These are phyloP conservation scores for Cytidiella melzeri DNA, from an alignment of 768 basidiomycete species.

Conservation along the genomic window DNA sequence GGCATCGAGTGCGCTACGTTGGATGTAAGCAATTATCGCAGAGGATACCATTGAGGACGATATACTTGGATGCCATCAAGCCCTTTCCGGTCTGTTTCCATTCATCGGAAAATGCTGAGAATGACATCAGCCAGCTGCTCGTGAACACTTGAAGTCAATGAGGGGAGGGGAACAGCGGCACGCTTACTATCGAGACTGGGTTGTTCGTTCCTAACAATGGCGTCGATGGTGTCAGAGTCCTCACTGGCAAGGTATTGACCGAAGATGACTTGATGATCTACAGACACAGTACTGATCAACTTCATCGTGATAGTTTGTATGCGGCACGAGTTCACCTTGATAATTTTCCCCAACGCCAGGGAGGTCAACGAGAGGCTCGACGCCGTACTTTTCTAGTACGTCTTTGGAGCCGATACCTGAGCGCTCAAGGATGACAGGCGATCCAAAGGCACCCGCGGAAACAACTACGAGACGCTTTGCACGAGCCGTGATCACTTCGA, in stretches of 20 bases:
- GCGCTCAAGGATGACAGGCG: constrained; percentile 48
- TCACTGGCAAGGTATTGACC: constrained; percentile 12
- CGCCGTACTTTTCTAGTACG: constrained; percentile 23
- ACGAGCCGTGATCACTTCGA: constrained; percentile 14
- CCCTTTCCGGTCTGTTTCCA: constrained; percentile 14
- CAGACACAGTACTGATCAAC: background rate
- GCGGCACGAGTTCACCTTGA: constrained; percentile 22
- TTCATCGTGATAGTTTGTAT: background rate
- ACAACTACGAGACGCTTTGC: constrained; percentile 34
- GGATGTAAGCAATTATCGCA: no score
- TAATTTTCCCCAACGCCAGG: constrained; percentile 40
- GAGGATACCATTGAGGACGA: no score
- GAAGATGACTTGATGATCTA: constrained; percentile 16
- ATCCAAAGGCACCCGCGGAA: constrained; percentile 35
- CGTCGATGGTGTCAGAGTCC: constrained; percentile 12
- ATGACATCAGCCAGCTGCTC: background rate
- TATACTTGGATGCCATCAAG: constrained; percentile 15
- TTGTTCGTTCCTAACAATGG: constrained; percentile 11
- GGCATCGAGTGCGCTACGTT: constrained; percentile 42
- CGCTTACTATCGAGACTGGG: constrained; percentile 9
- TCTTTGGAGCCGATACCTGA: constrained; percentile 36
- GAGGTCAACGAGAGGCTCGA: constrained; percentile 30
- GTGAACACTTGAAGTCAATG: background rate
- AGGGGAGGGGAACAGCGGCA: background rate
- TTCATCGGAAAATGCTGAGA: constrained; percentile 11